Base-by-base conservation (phyloP, 257 asterid genomes). In the Solanum raphanifolium region DNA sequence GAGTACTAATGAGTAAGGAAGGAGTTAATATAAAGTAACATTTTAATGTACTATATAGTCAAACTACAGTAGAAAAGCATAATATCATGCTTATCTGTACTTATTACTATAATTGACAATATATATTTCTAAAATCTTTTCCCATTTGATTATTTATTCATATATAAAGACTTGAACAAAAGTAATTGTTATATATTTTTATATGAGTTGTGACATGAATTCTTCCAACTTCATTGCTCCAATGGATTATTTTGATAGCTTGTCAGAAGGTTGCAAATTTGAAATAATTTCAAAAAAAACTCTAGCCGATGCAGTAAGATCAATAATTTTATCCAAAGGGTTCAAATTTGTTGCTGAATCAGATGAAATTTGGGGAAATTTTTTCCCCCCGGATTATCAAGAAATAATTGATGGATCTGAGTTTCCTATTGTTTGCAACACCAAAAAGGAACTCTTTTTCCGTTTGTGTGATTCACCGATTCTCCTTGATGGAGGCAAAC, bases 301-400 rank as follows among this genome's bases (percentile, higher is more conserved):
- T 55, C 62, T 2, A 16, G 10, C 65, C 3, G n/a, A 55, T 55
- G 65, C 10, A 55, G 65, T 55, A 55, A 55, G 10, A 55, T 55
- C 65, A 55, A 55, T 18, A 18, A 2, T 16, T 55, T 55, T 18
- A 52, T 12, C 93, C 2, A 3, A 2, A 27, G 82, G 46, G 5
- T 90, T 90, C 90, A 87, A 87, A 52, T 73, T 87, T 74, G 89
- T 87, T 46, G 82, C 84, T 1, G 87, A 91, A 1, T 91, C 89
- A 43, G 91, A 90, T 87, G 7, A 87, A 23, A 90, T 90, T 8
- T 91, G 92, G 92, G 87, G 86, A 34, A 62, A 46, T 0, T 0
- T 16, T 16, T 52, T 52, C 2, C 23, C 62, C 23, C 23, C 62
- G 3, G 3, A 52, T 52, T 52, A 52, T 52, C 60, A 52, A 52